A percentile compares a stretch with the other conserved stretches of the same genome.
These are phyloP conservation scores for Chondrus crispus DNA, from an alignment of 23 red algal species.

Conservation along the genomic window DNA sequence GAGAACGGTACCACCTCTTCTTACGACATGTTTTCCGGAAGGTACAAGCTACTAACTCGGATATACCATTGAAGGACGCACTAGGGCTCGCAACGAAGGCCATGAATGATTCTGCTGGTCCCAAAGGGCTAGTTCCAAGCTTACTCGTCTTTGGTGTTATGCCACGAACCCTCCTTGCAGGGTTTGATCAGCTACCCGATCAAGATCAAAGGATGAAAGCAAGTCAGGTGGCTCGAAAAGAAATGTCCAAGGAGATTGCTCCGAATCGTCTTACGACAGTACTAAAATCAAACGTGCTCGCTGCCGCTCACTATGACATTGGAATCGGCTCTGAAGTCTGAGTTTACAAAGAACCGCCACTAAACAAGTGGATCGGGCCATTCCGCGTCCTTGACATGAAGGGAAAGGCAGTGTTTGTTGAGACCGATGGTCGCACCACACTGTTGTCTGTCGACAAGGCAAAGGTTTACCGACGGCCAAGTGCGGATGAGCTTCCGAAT, in stretches of 20 bases:
- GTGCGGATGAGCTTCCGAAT: not conserved
- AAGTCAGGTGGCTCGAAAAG: not conserved
- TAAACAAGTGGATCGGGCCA: constrained; percentile 4
- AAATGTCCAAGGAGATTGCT: not conserved
- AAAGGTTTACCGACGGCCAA: not conserved
- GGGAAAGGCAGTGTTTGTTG: not conserved
- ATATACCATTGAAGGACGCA: not conserved
- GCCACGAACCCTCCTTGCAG: not conserved
- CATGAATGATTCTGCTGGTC: constrained; percentile 12
- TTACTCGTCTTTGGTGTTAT: constrained; percentile 12
- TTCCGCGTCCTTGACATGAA: not conserved
- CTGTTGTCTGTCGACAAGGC: not conserved
- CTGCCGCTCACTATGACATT: not conserved
- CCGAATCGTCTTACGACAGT: not conserved
- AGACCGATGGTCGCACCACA: not conserved
- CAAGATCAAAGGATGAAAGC: not conserved
- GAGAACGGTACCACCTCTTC: not conserved
- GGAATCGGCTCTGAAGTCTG: not conserved
- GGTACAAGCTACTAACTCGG: not conserved
- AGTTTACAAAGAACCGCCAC: not conserved
- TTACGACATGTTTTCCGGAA: not conserved
- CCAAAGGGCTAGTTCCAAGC: not conserved
- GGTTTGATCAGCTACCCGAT: not conserved
- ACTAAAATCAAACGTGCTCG: not conserved
- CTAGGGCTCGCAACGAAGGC: not conserved